These are phyloP conservation scores for Boletus rubropictus DNA, from an alignment of 768 basidiomycete species.

Conservation along the genomic window DNA sequence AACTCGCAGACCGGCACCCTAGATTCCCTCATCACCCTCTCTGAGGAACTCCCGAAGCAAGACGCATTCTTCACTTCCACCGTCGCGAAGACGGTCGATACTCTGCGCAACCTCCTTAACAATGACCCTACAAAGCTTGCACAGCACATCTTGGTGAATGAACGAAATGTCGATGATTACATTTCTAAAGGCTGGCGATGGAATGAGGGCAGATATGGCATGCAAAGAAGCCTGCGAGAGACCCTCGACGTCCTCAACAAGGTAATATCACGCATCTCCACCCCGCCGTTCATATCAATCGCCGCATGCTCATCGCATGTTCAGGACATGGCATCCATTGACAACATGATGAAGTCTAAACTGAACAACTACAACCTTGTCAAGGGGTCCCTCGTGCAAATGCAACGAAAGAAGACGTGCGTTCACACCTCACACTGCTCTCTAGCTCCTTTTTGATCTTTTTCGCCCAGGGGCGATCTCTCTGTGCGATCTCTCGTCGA, in stretches of 20 bases:
- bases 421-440: constrained; percentile 18
- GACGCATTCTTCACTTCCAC: constrained; percentile 81
- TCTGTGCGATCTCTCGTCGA: constrained; percentile 84
- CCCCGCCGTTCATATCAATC: constrained; percentile 15
- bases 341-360: constrained; percentile 90
- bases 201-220: constrained; percentile 89
- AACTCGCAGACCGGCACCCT: constrained; percentile 81
- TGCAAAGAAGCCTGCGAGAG: constrained; percentile 75
- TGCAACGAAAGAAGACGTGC: constrained; percentile 93
- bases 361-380: constrained; percentile 87
- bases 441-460: constrained; percentile 5
- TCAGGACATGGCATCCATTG: constrained; percentile 88
- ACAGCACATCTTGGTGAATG: constrained; percentile 77
- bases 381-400: constrained; percentile 84
- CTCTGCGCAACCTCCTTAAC: constrained; percentile 82
- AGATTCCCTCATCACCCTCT: constrained; percentile 79
- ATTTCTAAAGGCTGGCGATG: constrained; percentile 81
- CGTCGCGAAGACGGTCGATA: constrained; percentile 92
- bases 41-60: constrained; percentile 89
- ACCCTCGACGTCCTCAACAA: constrained; percentile 81
- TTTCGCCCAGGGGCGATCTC: constrained; percentile 74
- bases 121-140: constrained; percentile 74
- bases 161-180: constrained; percentile 72
- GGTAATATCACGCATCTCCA: constrained; percentile 39
- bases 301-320: constrained; percentile 23